A percentile compares a stretch with the other conserved stretches of the same genome.
These are phyloP conservation scores for Microascus cirrosus DNA, from an alignment of 2,329 filamentous ascomycete genomes.

Conservation along the genomic window DNA sequence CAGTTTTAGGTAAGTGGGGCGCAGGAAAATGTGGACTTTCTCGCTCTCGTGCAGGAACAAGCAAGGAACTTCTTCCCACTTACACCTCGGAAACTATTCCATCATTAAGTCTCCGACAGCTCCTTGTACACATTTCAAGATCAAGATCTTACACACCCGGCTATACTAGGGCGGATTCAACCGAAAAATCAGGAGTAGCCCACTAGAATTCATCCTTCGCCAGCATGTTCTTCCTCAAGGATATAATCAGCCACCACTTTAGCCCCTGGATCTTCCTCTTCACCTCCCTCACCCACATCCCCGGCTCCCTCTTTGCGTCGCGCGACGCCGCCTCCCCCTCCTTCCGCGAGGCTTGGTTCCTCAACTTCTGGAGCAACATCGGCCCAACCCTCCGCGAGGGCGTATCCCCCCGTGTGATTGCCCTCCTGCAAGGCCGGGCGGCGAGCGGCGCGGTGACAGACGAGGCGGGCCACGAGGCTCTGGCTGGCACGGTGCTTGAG, in stretches of 20 bases:
- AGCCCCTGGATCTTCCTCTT: slow-evolving; percentile 42
- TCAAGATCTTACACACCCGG: neutral
- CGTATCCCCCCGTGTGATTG: slow-evolving; percentile 31
- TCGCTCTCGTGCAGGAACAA: neutral
- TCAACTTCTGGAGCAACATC: slow-evolving; percentile 44
- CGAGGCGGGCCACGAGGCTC: slow-evolving; percentile 20
- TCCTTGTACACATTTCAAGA: neutral
- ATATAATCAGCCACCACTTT: slow-evolving; percentile 21
- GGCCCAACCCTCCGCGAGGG: slow-evolving; percentile 37
- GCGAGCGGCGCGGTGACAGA: slow-evolving; percentile 22
- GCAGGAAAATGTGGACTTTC: neutral
- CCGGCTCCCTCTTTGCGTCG: slow-evolving; percentile 27
- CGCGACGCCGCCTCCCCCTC: slow-evolving; percentile 27
- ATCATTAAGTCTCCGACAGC: neutral
- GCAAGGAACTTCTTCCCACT: neutral
- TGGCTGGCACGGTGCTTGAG: slow-evolving; percentile 45
- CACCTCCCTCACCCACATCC: slow-evolving; percentile 35
- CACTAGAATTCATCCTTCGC: neutral
- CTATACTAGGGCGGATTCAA: neutral
- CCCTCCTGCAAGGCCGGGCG: slow-evolving; percentile 41
- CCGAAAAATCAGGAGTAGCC: neutral
- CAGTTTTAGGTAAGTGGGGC: neutral
- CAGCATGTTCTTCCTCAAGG: neutral
- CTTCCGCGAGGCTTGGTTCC: slow-evolving; percentile 45
- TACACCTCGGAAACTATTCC: neutral